Conservation (phyloP, 2,329 filamentous ascomycete genomes). For the Trichoderma sp. region DNA sequence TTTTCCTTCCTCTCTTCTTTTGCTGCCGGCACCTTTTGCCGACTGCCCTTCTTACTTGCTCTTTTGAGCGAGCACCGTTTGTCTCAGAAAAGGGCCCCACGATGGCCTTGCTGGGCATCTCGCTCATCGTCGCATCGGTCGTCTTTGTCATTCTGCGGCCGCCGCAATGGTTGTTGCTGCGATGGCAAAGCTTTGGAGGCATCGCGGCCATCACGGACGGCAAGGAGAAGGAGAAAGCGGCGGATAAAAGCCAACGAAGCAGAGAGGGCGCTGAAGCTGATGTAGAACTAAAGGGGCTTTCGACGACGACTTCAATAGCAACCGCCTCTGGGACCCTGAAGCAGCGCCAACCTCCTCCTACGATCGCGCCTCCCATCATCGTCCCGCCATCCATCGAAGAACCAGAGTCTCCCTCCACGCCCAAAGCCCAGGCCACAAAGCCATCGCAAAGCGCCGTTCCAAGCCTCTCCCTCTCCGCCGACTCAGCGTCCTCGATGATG, state of each 20-base stretch:
- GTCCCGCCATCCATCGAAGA: slow-evolving; percentile 32
- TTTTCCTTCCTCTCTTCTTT: no score
- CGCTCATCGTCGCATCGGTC: slow-evolving; percentile 64
- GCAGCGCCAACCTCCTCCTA: slow-evolving; percentile 31
- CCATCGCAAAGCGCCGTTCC: slow-evolving; percentile 44
- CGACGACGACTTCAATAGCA: not conserved
- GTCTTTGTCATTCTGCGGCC: slow-evolving; percentile 60
- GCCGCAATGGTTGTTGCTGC: slow-evolving; percentile 51
- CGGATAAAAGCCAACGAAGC: not conserved
- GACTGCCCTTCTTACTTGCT: not conserved
- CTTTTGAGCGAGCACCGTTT: not conserved
- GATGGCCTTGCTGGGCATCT: slow-evolving; percentile 64
- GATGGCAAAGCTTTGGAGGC: slow-evolving; percentile 31
- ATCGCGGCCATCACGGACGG: slow-evolving; percentile 16
- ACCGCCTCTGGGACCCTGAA: not conserved
- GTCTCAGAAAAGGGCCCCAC: slow-evolving; percentile 6
- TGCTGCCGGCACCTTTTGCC: not conserved
- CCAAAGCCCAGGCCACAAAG: slow-evolving; percentile 48
- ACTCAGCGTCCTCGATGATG: slow-evolving; percentile 33
- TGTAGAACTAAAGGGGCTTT: not conserved
- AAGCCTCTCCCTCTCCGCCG: slow-evolving; percentile 48
- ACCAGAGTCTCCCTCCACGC: slow-evolving; percentile 52
- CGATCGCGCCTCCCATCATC: not conserved
- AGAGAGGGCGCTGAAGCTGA: not conserved
- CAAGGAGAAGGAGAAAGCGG: slow-evolving; percentile 9